These are phyloP conservation scores for Favolaschia claudopus DNA, from an alignment of 768 basidiomycete species.

Conservation along the genomic window DNA sequence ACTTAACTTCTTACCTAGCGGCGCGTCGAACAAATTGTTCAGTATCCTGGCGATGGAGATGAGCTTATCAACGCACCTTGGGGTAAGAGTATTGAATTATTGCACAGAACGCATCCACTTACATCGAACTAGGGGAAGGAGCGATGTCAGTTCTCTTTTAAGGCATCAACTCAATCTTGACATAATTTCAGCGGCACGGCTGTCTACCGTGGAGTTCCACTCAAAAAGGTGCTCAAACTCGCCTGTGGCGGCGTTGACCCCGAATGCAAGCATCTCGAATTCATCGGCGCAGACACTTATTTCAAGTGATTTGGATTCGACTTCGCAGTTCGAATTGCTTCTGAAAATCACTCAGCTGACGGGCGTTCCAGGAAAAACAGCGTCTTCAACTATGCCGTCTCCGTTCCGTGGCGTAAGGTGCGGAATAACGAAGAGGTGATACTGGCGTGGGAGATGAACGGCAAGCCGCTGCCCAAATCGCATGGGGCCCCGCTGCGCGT, in stretches of 20 bases:
- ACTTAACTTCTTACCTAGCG: constrained; percentile 28
- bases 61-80: constrained; percentile 61
- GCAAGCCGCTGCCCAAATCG: constrained; percentile 55
- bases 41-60: constrained; percentile 63
- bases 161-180: not conserved
- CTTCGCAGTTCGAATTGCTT: not conserved
- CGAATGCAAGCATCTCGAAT: constrained; percentile 59
- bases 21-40: constrained; percentile 57
- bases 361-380: constrained; percentile 41
- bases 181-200: constrained; percentile 51
- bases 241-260: constrained; percentile 59
- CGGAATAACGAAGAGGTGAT: constrained; percentile 54
- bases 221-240: constrained; percentile 60
- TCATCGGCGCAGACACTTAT: constrained; percentile 65
- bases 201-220: constrained; percentile 58
- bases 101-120: not conserved
- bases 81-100: constrained; percentile 34
- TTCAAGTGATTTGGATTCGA: constrained; percentile 57
- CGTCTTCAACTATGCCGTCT: constrained; percentile 52
- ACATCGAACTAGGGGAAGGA: constrained; percentile 44
- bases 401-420: constrained; percentile 58
- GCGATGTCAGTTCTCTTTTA: constrained; percentile 46
- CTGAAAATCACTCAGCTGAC: not conserved
- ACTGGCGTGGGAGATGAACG: constrained; percentile 63
- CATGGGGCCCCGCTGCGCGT: constrained; percentile 60